Conservation (phyloP, 2,329 filamentous ascomycete genomes). For the Fusarium haematococcum region DNA sequence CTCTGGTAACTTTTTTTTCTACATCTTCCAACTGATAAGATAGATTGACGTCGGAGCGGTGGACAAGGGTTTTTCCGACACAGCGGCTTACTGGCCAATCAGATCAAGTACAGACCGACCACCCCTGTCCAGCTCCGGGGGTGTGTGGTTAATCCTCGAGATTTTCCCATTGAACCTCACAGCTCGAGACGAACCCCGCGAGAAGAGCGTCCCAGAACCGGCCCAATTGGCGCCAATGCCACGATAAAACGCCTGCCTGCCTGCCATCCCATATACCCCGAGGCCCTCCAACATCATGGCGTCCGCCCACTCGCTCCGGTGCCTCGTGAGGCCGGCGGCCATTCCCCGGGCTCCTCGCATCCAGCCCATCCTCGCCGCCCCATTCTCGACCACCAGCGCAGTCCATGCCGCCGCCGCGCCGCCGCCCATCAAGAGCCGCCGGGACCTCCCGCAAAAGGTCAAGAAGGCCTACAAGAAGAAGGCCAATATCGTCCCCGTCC, state of each 20-base stretch:
- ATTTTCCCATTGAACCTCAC: constrained; percentile 47
- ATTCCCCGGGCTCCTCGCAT: constrained; percentile 50
- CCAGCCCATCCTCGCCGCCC: constrained; percentile 49
- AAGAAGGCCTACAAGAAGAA: constrained; percentile 67
- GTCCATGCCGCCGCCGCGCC: constrained; percentile 46
- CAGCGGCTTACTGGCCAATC: constrained; percentile 29
- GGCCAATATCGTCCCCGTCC: constrained; percentile 56
- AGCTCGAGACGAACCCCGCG: constrained; percentile 38
- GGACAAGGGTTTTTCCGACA: constrained; percentile 41
- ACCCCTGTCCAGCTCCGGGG: constrained; percentile 26
- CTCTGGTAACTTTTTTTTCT: constrained; percentile 40
- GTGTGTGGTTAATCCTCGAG: constrained; percentile 42
- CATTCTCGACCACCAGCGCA: constrained; percentile 55
- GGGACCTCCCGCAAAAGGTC: constrained; percentile 52
- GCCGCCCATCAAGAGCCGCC: constrained; percentile 50
- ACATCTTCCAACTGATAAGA: constrained; percentile 40
- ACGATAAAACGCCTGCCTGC: constrained; percentile 28
- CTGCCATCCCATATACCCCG: constrained; percentile 9
- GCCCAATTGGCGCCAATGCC: constrained; percentile 48
- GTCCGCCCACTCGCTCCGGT: constrained; percentile 55
- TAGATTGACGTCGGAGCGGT: constrained; percentile 41
- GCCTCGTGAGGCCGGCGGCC: constrained; percentile 53
- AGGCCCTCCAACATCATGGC: constrained; percentile 48
- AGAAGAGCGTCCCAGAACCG: constrained; percentile 39
- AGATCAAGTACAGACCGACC: not conserved